These are phyloP conservation scores for Pseudoscleropodium purum DNA, from an alignment of 225 moss, liverwort and hornwort species.

Conservation along the genomic window DNA sequence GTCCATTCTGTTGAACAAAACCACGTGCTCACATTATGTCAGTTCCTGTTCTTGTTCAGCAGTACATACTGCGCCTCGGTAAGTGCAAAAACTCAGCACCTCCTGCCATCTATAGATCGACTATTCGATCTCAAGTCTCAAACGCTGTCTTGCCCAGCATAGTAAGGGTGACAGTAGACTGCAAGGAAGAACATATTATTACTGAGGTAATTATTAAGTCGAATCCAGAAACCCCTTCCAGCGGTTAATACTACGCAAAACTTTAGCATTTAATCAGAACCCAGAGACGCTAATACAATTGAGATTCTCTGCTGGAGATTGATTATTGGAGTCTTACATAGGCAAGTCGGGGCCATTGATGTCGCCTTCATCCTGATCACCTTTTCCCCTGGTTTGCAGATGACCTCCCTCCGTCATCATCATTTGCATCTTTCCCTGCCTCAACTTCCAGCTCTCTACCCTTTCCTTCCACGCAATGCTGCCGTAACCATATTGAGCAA, in stretches of 20 bases:
- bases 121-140: not conserved
- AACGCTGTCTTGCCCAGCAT: not conserved
- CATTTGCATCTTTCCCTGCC: constrained; percentile 64
- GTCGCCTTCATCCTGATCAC: constrained; percentile 27
- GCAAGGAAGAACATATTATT: not conserved
- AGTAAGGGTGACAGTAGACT: not conserved
- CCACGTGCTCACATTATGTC: not conserved
- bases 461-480: constrained; percentile 80
- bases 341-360: constrained; percentile 51
- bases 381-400: constrained; percentile 26
- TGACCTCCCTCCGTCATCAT: constrained; percentile 47
- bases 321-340: constrained; percentile 22
- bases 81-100: not conserved
- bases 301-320: not conserved
- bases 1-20: constrained; percentile 46
- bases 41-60: not conserved
- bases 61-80: not conserved
- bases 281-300: not conserved
- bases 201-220: not conserved
- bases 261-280: not conserved
- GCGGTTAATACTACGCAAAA: not conserved
- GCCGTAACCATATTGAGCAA: constrained; percentile 50
- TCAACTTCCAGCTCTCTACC: constrained; percentile 68
- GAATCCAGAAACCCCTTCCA: not conserved
- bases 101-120: not conserved